A percentile compares a stretch with the other conserved stretches of the same genome.
These are phyloP conservation scores for Viridothelium virens DNA, from an alignment of 495 filamentous ascomycete genomes.

Conservation along the genomic window DNA sequence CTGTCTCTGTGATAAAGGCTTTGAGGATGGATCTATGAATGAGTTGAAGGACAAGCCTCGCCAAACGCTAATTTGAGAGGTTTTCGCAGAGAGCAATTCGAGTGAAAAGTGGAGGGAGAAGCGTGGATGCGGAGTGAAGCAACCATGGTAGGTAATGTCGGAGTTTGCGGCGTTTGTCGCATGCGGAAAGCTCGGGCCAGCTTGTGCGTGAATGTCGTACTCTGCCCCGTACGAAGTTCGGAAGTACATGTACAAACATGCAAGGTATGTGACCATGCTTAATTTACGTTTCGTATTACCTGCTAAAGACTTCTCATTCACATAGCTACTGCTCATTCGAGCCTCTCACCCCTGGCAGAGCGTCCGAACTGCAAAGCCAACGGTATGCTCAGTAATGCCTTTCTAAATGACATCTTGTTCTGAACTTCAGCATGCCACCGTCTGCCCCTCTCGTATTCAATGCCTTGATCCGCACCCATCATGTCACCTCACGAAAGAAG, in stretches of 20 bases:
- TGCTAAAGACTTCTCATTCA: no score
- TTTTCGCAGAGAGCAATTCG: neutral
- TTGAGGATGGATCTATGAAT: neutral
- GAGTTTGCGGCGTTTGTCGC: neutral
- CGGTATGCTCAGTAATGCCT: no score
- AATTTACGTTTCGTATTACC: no score
- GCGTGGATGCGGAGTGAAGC: neutral
- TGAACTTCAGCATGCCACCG: neutral
- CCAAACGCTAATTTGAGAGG: neutral
- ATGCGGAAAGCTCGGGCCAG: slow-evolving; percentile 4
- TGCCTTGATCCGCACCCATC: slow-evolving; percentile 67
- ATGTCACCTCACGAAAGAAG: slow-evolving; percentile 77
- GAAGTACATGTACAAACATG: no score
- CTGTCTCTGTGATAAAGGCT: neutral
- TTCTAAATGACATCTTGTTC: neutral
- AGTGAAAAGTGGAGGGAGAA: neutral
- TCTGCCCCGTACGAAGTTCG: no score
- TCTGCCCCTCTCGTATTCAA: slow-evolving; percentile 23
- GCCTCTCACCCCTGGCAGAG: no score
- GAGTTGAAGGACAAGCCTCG: neutral
- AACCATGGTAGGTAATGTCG: neutral
- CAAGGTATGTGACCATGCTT: no score
- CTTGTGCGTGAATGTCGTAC: neutral
- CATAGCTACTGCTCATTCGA: no score
- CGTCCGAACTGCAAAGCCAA: no score